Evolutionary conservation across 75 land plant genomes (phyloP).

Genomic region (Azolla pinnata): DNA sequence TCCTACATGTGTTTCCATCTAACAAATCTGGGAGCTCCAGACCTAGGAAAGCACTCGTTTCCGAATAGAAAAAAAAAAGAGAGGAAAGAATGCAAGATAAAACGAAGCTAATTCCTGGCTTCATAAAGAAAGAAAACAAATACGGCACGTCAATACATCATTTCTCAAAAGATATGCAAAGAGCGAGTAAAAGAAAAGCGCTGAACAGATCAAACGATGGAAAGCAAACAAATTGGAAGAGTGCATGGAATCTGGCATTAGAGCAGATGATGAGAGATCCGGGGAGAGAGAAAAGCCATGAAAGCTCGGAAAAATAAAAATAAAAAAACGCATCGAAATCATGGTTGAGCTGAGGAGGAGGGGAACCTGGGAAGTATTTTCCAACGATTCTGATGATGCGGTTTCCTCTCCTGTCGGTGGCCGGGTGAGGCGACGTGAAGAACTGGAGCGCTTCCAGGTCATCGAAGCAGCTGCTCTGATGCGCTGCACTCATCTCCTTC

Average conservation of each 20-base stretch:
- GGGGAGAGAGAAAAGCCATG: neutral
- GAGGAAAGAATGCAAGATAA: too few relatives aligned
- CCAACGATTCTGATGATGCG: constrained; percentile 73
- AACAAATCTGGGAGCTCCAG: too few relatives aligned
- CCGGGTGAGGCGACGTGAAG: constrained; percentile 52
- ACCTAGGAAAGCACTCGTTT: too few relatives aligned
- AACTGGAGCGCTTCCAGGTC: constrained; percentile 64
- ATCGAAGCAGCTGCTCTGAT: constrained; percentile 25
- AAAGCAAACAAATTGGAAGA: neutral
- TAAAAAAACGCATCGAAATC: neutral
- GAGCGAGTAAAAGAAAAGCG: neutral
- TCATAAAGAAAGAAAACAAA: too few relatives aligned
- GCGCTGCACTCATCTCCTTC: neutral
- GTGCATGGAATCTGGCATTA: neutral
- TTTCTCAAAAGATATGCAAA: too few relatives aligned
- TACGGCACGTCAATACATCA: too few relatives aligned
- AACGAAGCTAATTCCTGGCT: too few relatives aligned
- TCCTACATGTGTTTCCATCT: too few relatives aligned
- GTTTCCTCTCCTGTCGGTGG: constrained; percentile 53
- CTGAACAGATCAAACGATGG: neutral
- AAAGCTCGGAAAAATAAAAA: neutral
- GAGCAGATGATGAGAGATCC: neutral
- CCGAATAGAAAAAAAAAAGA: too few relatives aligned
- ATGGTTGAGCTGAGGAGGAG: neutral
- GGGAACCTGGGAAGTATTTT: constrained; percentile 73